phyloP scores from a whole-genome alignment of 2,329 filamentous ascomycete species.

The Cladorrhinum sp. region DNA sequence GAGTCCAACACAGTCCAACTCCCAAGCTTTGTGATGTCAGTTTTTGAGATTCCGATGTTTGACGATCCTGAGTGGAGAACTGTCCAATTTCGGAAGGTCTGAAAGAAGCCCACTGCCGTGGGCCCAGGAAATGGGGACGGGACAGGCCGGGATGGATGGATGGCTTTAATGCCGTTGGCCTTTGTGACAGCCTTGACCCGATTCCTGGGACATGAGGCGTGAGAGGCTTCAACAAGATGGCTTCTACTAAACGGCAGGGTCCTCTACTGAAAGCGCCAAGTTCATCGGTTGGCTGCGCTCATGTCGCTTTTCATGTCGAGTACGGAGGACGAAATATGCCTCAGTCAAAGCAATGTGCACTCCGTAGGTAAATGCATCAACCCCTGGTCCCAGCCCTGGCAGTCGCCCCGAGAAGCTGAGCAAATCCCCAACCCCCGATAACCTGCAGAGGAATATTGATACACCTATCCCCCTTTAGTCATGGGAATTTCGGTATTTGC shows the following conservation, averaged over 20 bases:
- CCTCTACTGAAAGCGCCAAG: no score
- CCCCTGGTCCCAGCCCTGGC: no score
- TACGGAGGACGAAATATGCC: neutral
- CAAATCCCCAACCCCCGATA: neutral
- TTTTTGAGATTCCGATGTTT: neutral
- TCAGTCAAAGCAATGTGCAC: neutral
- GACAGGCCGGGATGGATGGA: neutral
- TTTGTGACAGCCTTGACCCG: neutral
- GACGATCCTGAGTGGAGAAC: neutral
- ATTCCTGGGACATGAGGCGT: no score
- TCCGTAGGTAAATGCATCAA: no score
- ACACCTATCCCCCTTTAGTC: neutral
- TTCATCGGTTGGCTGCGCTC: no score
- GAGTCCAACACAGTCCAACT: neutral
- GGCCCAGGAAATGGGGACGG: neutral
- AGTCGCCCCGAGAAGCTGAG: neutral
- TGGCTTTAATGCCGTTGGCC: slow-evolving; percentile 2
- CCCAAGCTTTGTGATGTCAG: neutral
- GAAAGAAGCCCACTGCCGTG: neutral
- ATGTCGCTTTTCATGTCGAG: neutral
- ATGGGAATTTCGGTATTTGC: slow-evolving; percentile 6
- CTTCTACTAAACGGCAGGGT: neutral
- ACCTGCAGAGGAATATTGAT: slow-evolving; percentile 7
- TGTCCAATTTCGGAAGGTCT: slow-evolving; percentile 8
- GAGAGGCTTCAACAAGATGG: neutral